A percentile compares a stretch with the other conserved stretches of the same genome.
phyloP scores from a whole-genome alignment of 495 filamentous ascomycete species.

The Evansstolkia leycettana region DNA sequence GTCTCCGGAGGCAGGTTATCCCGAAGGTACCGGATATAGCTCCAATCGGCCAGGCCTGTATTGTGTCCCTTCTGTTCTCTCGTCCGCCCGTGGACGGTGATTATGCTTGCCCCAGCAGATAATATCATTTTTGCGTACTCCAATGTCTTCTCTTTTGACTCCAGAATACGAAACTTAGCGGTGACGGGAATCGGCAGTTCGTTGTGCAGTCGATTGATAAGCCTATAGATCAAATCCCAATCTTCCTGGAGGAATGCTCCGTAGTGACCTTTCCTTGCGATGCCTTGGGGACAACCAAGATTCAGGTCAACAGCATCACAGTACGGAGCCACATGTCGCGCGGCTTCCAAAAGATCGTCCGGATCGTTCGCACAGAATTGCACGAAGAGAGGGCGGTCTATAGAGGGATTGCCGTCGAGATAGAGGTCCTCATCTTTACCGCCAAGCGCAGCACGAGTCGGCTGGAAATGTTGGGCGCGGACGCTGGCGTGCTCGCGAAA shows the following conservation, averaged over 20 bases:
- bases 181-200: constrained; percentile 72
- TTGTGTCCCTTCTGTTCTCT: constrained; percentile 94
- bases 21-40: constrained; percentile 64
- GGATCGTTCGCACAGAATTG: constrained; percentile 95
- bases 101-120: constrained; percentile 77
- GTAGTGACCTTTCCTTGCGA: constrained; percentile 81
- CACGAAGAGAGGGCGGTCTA: constrained; percentile 84
- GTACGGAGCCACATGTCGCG: constrained; percentile 60
- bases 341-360: constrained; percentile 61
- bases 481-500: constrained; percentile 66
- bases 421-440: constrained; percentile 26
- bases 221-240: constrained; percentile 61
- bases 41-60: constrained; percentile 91
- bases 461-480: constrained; percentile 65
- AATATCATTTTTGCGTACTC: constrained; percentile 85
- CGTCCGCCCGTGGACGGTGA: constrained; percentile 81
- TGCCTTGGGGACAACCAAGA: constrained; percentile 95
- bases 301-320: constrained; percentile 97
- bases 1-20: constrained; percentile 75
- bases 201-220: constrained; percentile 68
- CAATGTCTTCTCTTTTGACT: constrained; percentile 73
- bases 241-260: constrained; percentile 93
- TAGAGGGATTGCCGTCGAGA: constrained; percentile 73
- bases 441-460: constrained; percentile 35
- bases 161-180: constrained; percentile 86